phyloP scores from a whole-genome alignment of 352 stramenopile genomes.

The Pythium monospermum region DNA sequence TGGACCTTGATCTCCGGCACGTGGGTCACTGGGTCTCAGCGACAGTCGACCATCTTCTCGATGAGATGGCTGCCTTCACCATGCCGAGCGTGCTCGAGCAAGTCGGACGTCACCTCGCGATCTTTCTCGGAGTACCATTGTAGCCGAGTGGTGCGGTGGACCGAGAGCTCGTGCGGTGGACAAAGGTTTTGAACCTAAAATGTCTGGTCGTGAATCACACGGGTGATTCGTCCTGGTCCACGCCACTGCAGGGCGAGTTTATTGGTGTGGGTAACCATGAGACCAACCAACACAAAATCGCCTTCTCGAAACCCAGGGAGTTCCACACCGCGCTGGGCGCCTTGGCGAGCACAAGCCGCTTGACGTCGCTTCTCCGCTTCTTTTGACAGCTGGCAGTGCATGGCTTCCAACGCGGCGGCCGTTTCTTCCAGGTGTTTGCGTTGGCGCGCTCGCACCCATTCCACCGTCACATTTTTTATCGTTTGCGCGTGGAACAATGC shows the following conservation, averaged over 20 bases:
- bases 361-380: background rate
- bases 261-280: background rate
- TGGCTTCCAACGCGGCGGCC: background rate
- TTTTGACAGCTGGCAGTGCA: background rate
- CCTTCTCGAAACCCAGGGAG: background rate
- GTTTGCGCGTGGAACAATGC: background rate
- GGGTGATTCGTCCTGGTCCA: background rate
- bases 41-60: background rate
- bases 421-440: background rate
- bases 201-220: background rate
- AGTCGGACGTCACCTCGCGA: background rate
- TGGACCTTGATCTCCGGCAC: background rate
- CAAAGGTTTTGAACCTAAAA: background rate
- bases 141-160: conserved; percentile 2
- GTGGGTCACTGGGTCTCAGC: background rate
- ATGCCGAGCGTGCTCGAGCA: conserved; percentile 1
- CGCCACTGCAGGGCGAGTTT: background rate
- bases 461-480: background rate
- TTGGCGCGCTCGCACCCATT: background rate
- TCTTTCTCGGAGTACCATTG: background rate
- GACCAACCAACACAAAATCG: background rate
- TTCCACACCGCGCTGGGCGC: background rate
- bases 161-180: background rate
- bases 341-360: background rate
- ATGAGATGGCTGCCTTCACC: conserved; percentile 7